phyloP scores from a whole-genome alignment of 139 green algal species.

The Auxenochlorella pyrenoidosa region DNA sequence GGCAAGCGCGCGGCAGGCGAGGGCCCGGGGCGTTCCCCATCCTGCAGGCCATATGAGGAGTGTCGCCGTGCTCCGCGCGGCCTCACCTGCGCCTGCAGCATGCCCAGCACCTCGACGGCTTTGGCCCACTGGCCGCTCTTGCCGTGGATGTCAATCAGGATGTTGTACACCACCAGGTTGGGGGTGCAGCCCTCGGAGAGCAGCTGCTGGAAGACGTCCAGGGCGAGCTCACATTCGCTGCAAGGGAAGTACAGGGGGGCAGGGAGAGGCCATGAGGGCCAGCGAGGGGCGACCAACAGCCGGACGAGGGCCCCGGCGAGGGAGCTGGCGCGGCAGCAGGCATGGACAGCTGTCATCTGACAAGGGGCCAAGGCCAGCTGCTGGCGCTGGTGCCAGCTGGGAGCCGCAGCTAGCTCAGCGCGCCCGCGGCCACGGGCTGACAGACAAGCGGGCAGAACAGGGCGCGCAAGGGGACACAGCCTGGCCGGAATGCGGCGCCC shows the following conservation, averaged over 20 bases:
- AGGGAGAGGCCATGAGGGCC: neutral
- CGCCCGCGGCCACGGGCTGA: neutral
- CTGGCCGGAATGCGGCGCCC: too few species aligned
- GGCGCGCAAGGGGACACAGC: too few species aligned
- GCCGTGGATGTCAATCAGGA: constrained; percentile 80
- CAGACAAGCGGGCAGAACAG: neutral
- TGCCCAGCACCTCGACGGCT: constrained; percentile 50
- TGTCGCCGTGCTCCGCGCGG: too few species aligned
- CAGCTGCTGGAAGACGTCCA: constrained; percentile 68
- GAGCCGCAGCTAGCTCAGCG: too few species aligned
- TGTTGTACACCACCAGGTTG: constrained; percentile 78
- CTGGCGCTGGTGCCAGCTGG: neutral
- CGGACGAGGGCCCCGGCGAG: neutral
- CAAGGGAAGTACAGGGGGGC: neutral
- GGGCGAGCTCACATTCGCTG: constrained; percentile 63
- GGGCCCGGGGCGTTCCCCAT: too few species aligned
- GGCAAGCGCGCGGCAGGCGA: too few species aligned
- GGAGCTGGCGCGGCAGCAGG: neutral
- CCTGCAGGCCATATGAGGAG: too few species aligned
- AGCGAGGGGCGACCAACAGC: neutral
- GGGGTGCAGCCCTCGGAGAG: constrained; percentile 42
- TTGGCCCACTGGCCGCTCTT: constrained; percentile 80
- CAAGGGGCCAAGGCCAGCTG: too few species aligned
- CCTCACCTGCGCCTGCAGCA: constrained; percentile 83
- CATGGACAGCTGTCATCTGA: neutral